Evolutionary conservation across 1,284 basidiomycete genomes (phyloP).

Genomic region (Irpex lacteus): DNA sequence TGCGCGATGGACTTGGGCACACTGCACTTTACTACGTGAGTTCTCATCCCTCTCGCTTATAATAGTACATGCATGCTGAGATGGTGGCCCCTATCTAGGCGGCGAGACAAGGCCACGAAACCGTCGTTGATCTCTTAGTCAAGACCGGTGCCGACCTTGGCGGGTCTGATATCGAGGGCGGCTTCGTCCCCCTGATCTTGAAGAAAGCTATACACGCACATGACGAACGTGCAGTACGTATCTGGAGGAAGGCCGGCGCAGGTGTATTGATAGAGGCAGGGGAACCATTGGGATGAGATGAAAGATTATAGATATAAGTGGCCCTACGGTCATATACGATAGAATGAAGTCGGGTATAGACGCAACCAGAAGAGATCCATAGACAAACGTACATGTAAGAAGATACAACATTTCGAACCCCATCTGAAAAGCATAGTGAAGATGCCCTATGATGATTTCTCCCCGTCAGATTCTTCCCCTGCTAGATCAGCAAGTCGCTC

Average conservation of each 20-base stretch:
- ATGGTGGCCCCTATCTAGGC: conserved; percentile 41
- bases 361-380: not conserved
- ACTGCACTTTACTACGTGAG: conserved; percentile 80
- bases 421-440: not conserved
- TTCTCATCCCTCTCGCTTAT: conserved; percentile 8
- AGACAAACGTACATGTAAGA: conserved; percentile 1
- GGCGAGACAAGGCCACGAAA: conserved; percentile 60
- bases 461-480: conserved; percentile 32
- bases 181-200: conserved; percentile 51
- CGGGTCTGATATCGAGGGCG: conserved; percentile 59
- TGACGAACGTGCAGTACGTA: conserved; percentile 41
- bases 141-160: conserved; percentile 74
- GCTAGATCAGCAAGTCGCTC: conserved; percentile 36
- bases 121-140: conserved; percentile 67
- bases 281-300: conserved; percentile 3
- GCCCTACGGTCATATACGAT: not conserved
- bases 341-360: not conserved
- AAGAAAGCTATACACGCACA: conserved; percentile 42
- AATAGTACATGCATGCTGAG: not conserved
- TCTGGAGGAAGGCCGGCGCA: conserved; percentile 53
- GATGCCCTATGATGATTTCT: conserved; percentile 12
- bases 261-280: conserved; percentile 7
- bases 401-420: not conserved
- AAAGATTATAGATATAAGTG: conserved; percentile 6
- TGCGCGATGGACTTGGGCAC: conserved; percentile 75